Evolutionary conservation across 129 eudicot species (phyloP).

Genomic region (Lactuca saligna): DNA sequence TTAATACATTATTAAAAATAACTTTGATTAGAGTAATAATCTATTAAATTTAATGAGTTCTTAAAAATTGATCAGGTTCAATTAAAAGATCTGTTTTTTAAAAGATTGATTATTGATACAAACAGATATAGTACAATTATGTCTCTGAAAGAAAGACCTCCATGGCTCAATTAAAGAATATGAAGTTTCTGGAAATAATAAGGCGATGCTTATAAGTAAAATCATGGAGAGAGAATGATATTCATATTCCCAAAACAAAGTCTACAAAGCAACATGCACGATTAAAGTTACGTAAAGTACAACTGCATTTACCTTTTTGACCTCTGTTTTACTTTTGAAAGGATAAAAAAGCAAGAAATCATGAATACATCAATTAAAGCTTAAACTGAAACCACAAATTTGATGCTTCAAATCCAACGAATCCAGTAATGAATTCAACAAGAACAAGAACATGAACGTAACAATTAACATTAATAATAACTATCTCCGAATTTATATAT

Average conservation of each 20-base stretch:
- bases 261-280: slow-evolving; percentile 15
- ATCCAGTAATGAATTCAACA: background rate
- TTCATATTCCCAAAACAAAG: slow-evolving; percentile 12
- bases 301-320: slow-evolving; percentile 3
- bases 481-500: background rate
- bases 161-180: background rate
- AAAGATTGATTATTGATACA: no score
- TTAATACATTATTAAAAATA: no score
- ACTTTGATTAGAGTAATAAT: no score
- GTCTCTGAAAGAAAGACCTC: no score
- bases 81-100: no score
- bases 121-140: no score
- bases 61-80: no score
- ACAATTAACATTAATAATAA: background rate
- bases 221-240: slow-evolving; percentile 6
- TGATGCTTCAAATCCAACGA: background rate
- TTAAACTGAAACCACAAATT: slow-evolving; percentile 8
- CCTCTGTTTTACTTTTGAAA: background rate
- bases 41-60: no score
- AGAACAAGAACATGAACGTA: background rate
- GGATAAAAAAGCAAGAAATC: slow-evolving; percentile 2
- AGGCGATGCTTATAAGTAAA: background rate
- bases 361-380: background rate
- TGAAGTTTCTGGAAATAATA: slow-evolving; percentile 4
- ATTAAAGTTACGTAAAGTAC: slow-evolving; percentile 18